phyloP scores from a whole-genome alignment of 345 rosid genomes.

The Boechera divaricarpa region DNA sequence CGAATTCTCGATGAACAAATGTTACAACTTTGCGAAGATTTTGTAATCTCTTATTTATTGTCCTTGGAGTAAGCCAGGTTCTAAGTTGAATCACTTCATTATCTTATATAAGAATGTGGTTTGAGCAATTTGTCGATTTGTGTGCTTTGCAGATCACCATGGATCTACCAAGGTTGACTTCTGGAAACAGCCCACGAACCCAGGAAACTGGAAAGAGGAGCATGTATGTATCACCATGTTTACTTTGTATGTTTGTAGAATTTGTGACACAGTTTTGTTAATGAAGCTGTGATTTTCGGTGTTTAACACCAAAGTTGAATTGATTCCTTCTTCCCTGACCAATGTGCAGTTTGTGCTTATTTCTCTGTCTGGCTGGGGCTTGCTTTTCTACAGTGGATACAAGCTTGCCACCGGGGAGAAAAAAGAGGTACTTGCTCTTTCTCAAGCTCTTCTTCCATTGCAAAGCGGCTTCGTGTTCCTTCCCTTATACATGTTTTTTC shows the following conservation, averaged over 20 bases:
- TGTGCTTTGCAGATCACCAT: slow-evolving; percentile 68
- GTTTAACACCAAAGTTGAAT: slow-evolving; percentile 9
- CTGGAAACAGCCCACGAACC: slow-evolving; percentile 90
- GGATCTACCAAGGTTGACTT: slow-evolving; percentile 76
- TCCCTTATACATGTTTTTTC: not conserved
- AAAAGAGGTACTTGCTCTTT: slow-evolving; percentile 50
- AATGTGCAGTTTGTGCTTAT: slow-evolving; percentile 67
- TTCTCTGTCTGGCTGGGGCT: slow-evolving; percentile 71
- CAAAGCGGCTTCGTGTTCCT: not conserved
- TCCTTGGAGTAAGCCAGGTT: not conserved
- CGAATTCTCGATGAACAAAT: not conserved
- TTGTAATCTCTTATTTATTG: slow-evolving; percentile 3
- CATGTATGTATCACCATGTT: slow-evolving; percentile 59
- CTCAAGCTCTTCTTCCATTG: slow-evolving; percentile 11
- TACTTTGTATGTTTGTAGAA: not conserved
- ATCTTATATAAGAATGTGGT: not conserved
- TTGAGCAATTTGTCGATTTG: slow-evolving; percentile 13
- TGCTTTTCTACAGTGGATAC: slow-evolving; percentile 61
- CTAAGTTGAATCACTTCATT: not conserved
- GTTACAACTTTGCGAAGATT: not conserved
- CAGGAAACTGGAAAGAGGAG: slow-evolving; percentile 93
- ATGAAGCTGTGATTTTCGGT: slow-evolving; percentile 12
- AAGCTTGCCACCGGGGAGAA: slow-evolving; percentile 56
- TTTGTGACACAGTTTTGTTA: slow-evolving; percentile 1
- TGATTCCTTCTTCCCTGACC: slow-evolving; percentile 14